Conservation (phyloP, 75 land plant genomes). For the Sequoiadendron giganteum region DNA sequence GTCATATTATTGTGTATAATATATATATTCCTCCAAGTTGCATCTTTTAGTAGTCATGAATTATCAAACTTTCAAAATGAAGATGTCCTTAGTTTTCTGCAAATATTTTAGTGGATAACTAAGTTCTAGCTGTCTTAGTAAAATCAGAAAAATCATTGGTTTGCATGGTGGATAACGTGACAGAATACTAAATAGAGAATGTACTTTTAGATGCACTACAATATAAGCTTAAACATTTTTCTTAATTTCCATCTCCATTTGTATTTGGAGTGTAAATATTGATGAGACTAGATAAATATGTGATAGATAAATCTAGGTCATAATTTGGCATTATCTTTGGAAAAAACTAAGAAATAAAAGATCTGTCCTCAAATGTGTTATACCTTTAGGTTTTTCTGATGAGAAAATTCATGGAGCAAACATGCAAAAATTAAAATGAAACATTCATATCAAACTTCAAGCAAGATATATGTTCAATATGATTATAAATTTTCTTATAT, state of each 20-base stretch:
- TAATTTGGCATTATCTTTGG: background rate
- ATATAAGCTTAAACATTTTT: no score
- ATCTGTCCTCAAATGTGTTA: background rate
- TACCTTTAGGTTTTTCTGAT: background rate
- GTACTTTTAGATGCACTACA: background rate
- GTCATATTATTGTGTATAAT: background rate
- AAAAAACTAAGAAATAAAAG: background rate
- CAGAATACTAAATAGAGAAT: background rate
- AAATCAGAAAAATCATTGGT: background rate
- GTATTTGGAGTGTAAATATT: no score
- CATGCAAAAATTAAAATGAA: no score
- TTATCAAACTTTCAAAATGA: background rate
- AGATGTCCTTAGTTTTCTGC: background rate
- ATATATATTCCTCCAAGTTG: background rate
- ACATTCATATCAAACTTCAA: no score
- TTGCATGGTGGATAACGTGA: background rate
- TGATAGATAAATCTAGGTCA: background rate
- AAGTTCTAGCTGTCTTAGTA: background rate
- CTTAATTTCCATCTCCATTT: background rate
- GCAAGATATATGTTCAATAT: no score
- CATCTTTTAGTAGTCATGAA: background rate
- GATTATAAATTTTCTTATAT: no score
- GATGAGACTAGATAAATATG: background rate
- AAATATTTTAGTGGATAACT: background rate
- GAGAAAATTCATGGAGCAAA: no score